phyloP scores from a whole-genome alignment of 2,329 filamentous ascomycete genomes.

The Ophiostoma triangulosporum region DNA sequence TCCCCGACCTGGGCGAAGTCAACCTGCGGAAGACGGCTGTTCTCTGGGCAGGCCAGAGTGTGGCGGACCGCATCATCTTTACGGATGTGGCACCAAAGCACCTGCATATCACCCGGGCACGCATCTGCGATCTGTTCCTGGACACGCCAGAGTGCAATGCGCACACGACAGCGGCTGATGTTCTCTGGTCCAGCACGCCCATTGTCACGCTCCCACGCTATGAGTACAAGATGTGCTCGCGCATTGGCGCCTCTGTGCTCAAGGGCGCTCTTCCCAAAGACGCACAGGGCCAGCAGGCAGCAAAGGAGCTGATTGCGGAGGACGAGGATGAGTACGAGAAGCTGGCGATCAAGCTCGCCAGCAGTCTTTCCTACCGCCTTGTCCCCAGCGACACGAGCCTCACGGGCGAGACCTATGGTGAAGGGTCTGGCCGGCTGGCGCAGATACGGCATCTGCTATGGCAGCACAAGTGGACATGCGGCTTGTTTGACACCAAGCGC shows the following conservation, averaged over 20 bases:
- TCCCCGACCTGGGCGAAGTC: conserved; percentile 81
- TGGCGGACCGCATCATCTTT: conserved; percentile 79
- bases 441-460: conserved; percentile 74
- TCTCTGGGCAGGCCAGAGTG: conserved; percentile 71
- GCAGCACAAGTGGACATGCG: conserved; percentile 70
- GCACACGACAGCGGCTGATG: conserved; percentile 91
- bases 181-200: conserved; percentile 92
- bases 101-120: conserved; percentile 81
- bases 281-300: conserved; percentile 51
- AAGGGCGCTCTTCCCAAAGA: conserved; percentile 71
- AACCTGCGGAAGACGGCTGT: conserved; percentile 71
- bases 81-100: conserved; percentile 95
- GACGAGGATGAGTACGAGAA: conserved; percentile 78
- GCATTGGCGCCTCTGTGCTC: conserved; percentile 92
- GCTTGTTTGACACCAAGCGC: conserved; percentile 77
- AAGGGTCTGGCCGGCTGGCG: conserved; percentile 54
- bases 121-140: conserved; percentile 86
- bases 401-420: conserved; percentile 26
- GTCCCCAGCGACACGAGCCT: conserved; percentile 5
- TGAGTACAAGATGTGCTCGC: conserved; percentile 96
- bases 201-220: conserved; percentile 83
- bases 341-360: conserved; percentile 55
- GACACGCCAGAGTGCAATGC: conserved; percentile 98
- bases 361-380: conserved; percentile 45
- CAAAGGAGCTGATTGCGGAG: conserved; percentile 60